Conservation (phyloP, 2,329 filamentous ascomycete species). For the Lachnellula arida region DNA sequence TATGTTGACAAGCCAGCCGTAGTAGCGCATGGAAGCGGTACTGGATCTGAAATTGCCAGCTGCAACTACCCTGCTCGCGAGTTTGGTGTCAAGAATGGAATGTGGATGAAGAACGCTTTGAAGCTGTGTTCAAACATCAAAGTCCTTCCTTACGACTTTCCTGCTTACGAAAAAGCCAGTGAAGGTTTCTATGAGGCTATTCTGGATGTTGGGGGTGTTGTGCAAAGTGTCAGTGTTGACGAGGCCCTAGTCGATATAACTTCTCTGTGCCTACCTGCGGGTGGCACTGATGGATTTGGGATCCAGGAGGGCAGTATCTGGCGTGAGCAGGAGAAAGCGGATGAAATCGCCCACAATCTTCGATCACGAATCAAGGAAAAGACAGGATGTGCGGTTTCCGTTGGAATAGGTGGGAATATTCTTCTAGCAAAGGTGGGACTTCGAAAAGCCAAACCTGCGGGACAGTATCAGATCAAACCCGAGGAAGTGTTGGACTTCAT, state of each 20-base stretch:
- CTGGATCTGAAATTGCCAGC: slow-evolving; percentile 90
- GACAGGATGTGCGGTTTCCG: slow-evolving; percentile 83
- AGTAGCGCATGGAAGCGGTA: slow-evolving; percentile 81
- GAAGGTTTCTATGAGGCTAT: slow-evolving; percentile 82
- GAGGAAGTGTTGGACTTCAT: slow-evolving; percentile 75
- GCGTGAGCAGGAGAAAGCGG: slow-evolving; percentile 73
- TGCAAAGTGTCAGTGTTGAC: slow-evolving; percentile 96
- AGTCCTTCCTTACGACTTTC: slow-evolving; percentile 92
- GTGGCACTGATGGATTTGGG: slow-evolving; percentile 61
- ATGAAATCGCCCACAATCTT: slow-evolving; percentile 63
- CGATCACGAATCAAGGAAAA: slow-evolving; percentile 65
- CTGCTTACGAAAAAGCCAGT: slow-evolving; percentile 89
- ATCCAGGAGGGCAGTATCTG: slow-evolving; percentile 64
- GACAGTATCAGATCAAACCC: slow-evolving; percentile 82
- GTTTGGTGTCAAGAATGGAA: slow-evolving; percentile 91
- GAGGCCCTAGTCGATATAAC: slow-evolving; percentile 89
- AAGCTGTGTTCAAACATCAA: slow-evolving; percentile 82
- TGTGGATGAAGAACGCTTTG: slow-evolving; percentile 96
- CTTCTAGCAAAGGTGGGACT: slow-evolving; percentile 87
- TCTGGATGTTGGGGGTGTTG: slow-evolving; percentile 70
- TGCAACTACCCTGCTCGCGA: slow-evolving; percentile 90
- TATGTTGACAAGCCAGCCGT: slow-evolving; percentile 75
- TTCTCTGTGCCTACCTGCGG: slow-evolving; percentile 57
- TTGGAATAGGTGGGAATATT: slow-evolving; percentile 89
- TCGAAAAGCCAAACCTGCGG: slow-evolving; percentile 88